phyloP scores from a whole-genome alignment of 331 rosid species.

The Ulmus americana region DNA sequence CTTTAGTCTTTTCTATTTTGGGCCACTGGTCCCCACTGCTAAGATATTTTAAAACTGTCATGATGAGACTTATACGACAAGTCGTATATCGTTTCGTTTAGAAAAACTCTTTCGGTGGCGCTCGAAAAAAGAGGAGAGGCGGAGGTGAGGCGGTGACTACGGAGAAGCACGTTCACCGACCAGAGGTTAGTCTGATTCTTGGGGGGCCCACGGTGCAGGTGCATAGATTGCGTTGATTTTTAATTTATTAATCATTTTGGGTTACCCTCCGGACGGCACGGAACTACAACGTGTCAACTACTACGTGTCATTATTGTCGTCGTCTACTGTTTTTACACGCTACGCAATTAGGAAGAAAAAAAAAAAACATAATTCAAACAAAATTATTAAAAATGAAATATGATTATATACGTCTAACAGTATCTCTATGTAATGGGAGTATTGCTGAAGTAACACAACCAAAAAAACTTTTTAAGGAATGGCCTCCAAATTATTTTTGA shows the following conservation, averaged over 20 bases:
- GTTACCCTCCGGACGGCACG: background rate
- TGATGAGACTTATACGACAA: background rate
- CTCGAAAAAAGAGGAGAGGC: no score
- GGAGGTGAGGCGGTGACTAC: background rate
- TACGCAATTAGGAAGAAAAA: background rate
- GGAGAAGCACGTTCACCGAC: background rate
- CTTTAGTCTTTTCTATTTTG: background rate
- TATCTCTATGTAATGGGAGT: no score
- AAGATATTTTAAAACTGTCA: background rate
- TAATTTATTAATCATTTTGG: background rate
- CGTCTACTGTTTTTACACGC: background rate
- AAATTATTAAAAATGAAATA: background rate
- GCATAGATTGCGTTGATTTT: background rate
- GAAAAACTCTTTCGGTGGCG: no score
- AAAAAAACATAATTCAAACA: background rate
- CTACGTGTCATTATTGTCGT: conserved; percentile 1
- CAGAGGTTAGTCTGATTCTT: background rate
- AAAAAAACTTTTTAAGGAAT: no score
- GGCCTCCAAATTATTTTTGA: no score
- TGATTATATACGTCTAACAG: no score
- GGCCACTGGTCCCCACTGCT: background rate
- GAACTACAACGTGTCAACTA: background rate
- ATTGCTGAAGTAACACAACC: no score
- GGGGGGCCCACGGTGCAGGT: background rate
- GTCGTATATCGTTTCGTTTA: background rate